Percentiles rank a stretch among this genome's conserved stretches.
Evolutionary conservation across 139 green algal species (phyloP).

Genomic region (Nannochloris sp.): DNA sequence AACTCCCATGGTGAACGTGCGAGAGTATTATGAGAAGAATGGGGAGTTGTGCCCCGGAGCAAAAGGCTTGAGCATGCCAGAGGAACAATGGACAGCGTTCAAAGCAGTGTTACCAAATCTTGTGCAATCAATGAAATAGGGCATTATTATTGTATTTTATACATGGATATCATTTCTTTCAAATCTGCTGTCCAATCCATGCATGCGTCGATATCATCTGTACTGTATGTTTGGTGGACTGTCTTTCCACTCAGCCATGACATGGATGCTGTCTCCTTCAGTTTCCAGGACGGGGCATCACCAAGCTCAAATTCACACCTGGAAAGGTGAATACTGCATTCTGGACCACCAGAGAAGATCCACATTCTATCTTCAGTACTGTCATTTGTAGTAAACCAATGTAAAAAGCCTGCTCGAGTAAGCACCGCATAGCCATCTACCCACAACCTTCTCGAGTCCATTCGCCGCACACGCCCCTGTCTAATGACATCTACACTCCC

Average conservation of each 20-base stretch:
- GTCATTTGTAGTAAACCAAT: slow-evolving; percentile 35
- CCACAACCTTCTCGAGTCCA: slow-evolving; percentile 38
- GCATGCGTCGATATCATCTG: slow-evolving; percentile 13
- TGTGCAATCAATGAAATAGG: slow-evolving; percentile 3
- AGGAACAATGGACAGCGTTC: slow-evolving; percentile 13
- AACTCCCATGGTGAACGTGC: slow-evolving; percentile 27
- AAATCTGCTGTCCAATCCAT: slow-evolving; percentile 24
- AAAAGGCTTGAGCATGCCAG: slow-evolving; percentile 36
- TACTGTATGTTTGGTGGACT: slow-evolving; percentile 30
- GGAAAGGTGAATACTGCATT: slow-evolving; percentile 33
- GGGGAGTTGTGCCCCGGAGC: slow-evolving; percentile 10
- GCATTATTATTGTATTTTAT: background rate
- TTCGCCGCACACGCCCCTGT: slow-evolving; percentile 48
- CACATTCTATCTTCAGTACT: background rate
- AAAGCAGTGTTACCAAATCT: background rate
- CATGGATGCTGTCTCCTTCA: slow-evolving; percentile 35
- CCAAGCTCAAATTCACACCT: slow-evolving; percentile 39
- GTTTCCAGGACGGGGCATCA: slow-evolving; percentile 47
- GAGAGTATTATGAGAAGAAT: slow-evolving; percentile 47
- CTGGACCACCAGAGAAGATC: background rate
- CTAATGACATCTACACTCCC: slow-evolving; percentile 56
- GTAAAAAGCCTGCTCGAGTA: slow-evolving; percentile 52
- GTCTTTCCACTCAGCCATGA: slow-evolving; percentile 18
- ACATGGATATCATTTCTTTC: slow-evolving; percentile 2
- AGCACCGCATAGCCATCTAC: slow-evolving; percentile 48